Evolutionary conservation across 2,329 filamentous ascomycete species (phyloP).

Genomic region (Scleromitrula shiraiana): DNA sequence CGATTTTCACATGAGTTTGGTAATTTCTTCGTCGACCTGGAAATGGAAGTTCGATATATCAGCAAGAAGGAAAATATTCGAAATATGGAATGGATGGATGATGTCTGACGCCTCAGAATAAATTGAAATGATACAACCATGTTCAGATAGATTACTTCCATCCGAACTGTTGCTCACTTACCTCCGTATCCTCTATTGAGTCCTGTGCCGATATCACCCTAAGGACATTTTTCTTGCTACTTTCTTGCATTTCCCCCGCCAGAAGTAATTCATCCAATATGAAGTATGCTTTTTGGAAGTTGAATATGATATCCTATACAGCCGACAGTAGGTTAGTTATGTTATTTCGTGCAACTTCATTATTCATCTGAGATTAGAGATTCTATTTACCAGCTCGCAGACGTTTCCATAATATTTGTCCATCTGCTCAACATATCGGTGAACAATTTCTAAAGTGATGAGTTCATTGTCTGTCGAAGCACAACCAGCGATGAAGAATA

Average conservation of each 20-base stretch:
- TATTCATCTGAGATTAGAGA: not conserved
- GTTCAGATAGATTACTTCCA: not conserved
- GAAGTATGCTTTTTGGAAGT: slow-evolving; percentile 99
- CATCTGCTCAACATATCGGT: slow-evolving; percentile 99
- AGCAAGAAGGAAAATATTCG: slow-evolving; percentile 9
- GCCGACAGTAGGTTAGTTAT: not conserved
- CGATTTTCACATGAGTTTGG: slow-evolving; percentile 31
- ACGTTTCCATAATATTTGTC: slow-evolving; percentile 99
- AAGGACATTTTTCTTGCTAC: slow-evolving; percentile 97
- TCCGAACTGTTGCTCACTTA: slow-evolving; percentile 37
- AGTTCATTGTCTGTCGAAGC: slow-evolving; percentile 96
- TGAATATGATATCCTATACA: slow-evolving; percentile 62
- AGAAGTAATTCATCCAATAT: slow-evolving; percentile 94
- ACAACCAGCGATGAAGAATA: slow-evolving; percentile 98
- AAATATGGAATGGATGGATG: slow-evolving; percentile 1
- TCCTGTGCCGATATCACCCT: slow-evolving; percentile 96
- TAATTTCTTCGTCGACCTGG: slow-evolving; percentile 32
- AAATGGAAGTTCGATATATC: slow-evolving; percentile 24
- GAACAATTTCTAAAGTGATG: slow-evolving; percentile 96
- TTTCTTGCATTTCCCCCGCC: slow-evolving; percentile 95
- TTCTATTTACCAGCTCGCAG: slow-evolving; percentile 61
- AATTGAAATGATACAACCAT: slow-evolving; percentile 35
- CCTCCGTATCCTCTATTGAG: slow-evolving; percentile 98
- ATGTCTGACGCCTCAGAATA: not conserved
- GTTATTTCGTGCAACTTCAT: not conserved